Evolutionary conservation across 305 asterid species (phyloP).

Genomic region (Fraxinus ornus): DNA sequence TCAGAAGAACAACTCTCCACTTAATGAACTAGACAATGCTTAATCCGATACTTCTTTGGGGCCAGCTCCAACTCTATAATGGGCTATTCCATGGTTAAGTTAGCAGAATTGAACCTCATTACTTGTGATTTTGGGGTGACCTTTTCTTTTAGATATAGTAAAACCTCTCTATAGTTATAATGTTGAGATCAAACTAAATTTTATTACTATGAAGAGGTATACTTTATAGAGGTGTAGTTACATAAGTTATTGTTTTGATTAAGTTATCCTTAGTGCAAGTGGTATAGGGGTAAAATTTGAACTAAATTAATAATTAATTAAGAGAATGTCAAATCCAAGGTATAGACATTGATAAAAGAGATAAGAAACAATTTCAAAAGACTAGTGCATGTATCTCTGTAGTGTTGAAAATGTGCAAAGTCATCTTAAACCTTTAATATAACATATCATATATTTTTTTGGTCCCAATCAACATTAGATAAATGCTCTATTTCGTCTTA

Average conservation of each 20-base stretch:
- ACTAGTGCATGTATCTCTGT: background rate
- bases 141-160: background rate
- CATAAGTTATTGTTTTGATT: background rate
- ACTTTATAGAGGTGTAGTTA: background rate
- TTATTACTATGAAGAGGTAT: background rate
- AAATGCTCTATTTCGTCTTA: background rate
- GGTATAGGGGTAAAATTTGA: background rate
- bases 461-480: background rate
- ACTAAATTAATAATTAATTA: background rate
- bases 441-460: background rate
- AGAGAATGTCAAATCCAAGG: background rate
- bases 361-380: background rate
- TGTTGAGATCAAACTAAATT: background rate
- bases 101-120: background rate
- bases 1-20: background rate
- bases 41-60: background rate
- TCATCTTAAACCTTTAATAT: background rate
- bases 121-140: background rate
- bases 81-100: background rate
- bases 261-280: background rate
- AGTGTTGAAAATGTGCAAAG: background rate
- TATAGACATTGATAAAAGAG: background rate
- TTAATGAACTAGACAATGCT: background rate
- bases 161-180: background rate
- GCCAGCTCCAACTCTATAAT: background rate